These are phyloP conservation scores for Globisporangium barbulae DNA, from an alignment of 352 stramenopile species.

Conservation along the genomic window DNA sequence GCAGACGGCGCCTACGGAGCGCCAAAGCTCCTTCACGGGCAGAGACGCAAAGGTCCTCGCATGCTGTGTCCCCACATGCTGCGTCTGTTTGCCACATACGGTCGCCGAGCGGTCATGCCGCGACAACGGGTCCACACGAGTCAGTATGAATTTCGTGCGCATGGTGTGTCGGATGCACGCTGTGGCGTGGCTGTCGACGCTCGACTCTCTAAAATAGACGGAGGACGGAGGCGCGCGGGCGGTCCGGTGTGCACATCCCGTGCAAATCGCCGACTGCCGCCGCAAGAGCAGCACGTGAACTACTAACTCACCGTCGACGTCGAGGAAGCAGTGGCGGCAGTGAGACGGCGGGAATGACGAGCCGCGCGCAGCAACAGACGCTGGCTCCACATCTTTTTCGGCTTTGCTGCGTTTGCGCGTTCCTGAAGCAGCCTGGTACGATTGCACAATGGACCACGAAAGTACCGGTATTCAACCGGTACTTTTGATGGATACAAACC, in stretches of 20 bases:
- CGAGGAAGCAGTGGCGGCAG: conserved; percentile 2
- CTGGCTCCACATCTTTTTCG: conserved; percentile 15
- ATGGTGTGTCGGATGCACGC: background rate
- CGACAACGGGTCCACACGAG: background rate
- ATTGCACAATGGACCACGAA: conserved; percentile 1
- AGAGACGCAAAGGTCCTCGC: conserved; percentile 7
- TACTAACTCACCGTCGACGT: conserved; percentile 6
- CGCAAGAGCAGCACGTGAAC: background rate
- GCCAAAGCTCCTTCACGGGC: conserved; percentile 50
- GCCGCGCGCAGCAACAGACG: conserved; percentile 15
- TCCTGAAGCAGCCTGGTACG: background rate
- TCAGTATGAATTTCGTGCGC: conserved; percentile 17
- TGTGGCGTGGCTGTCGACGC: background rate
- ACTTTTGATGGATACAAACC: too few relatives aligned
- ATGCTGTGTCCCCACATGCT: background rate
- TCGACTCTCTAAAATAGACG: background rate
- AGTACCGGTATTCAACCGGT: too few relatives aligned
- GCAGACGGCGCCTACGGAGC: conserved; percentile 72
- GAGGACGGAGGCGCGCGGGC: background rate
- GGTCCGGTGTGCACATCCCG: conserved; percentile 1
- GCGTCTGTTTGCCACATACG: conserved; percentile 7
- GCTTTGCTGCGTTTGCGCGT: conserved; percentile 9
- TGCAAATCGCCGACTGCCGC: background rate
- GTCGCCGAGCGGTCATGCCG: background rate
- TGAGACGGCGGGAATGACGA: conserved; percentile 15